A percentile compares a stretch with the other conserved stretches of the same genome.
phyloP scores from a whole-genome alignment of 768 basidiomycete genomes.

The Rhodotorula diobovata region DNA sequence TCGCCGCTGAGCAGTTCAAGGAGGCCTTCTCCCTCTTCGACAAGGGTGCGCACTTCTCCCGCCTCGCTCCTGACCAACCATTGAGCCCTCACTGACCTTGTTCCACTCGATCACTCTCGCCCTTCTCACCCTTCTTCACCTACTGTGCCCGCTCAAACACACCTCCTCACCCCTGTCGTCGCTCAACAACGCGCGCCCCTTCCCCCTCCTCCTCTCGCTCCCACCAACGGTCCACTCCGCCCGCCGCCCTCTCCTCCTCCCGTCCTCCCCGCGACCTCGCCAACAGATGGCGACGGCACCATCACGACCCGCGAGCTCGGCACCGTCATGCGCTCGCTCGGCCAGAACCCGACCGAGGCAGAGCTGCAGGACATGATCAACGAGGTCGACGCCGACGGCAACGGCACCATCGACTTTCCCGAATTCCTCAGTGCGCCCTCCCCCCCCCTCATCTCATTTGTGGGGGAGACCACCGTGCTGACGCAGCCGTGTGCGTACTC shows the following conservation, averaged over 20 bases:
- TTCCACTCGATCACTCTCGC: neutral
- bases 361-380: constrained; percentile 94
- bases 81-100: neutral
- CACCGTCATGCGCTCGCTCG: constrained; percentile 86
- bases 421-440: constrained; percentile 63
- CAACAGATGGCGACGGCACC: constrained; percentile 79
- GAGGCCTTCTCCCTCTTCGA: constrained; percentile 93
- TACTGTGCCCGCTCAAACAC: too few species aligned
- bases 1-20: constrained; percentile 72
- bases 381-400: constrained; percentile 84
- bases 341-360: constrained; percentile 86
- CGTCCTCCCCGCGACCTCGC: neutral
- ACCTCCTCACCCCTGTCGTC: too few species aligned
- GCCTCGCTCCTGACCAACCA: too few species aligned
- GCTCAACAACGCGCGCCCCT: neutral
- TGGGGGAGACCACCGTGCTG: too few species aligned
- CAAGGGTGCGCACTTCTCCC: constrained; percentile 38
- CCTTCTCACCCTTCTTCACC: neutral
- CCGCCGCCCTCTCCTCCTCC: neutral
- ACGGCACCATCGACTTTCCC: constrained; percentile 78
- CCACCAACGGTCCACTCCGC: neutral
- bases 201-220: neutral
- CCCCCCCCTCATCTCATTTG: neutral
- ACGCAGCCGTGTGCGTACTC: neutral
- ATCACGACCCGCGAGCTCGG: constrained; percentile 83